Evolutionary conservation across 805 yeast genomes (phyloP), one percentile per base, ranked within the genome.

Genomic region (Candida morakotiae): DNA sequence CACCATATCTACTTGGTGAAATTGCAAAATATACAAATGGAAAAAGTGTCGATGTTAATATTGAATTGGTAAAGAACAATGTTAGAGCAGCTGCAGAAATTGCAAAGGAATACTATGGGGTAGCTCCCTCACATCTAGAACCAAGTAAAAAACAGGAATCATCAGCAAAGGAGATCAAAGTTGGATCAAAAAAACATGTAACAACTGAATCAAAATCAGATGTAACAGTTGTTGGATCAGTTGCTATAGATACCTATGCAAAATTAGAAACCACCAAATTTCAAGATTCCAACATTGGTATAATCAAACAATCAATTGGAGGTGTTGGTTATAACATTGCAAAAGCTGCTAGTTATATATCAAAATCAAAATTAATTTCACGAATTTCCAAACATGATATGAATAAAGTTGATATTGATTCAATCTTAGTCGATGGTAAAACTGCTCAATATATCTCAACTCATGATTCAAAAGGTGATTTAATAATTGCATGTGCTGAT

Each of bases 321-420:
- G 96, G 96, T 1, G 95, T 87, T 2, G 96, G 87, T 0, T 80
- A 74, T 54, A 87, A 88, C 49, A 79, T 87, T 11, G 79, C 86
- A 0, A 50, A 74, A n/a, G 91, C 93, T 0, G 66, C 83, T 3
- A 50, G 58, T 14, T 72, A 67, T 41, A 15, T 33, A 25, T 15
- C 35, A 39, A 21, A 23, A n/a, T 38, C 38, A 14, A 60, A 73
- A 16, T 66, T 86, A 22, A 57, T 87, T 0, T 76, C 88, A 0
- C 67, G 72, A 4, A 66, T 86, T 5, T 87, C 86, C 2, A 51
- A 67, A n/a, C 91, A 83, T 44, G 39, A 60, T 8, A 65, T 75
- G 3, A 87, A 85, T 0, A 46, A 53, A 9, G 43, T 66, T 2
- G 56, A 81, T 4, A 9, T 62, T 3, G 38, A 35, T 3, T 42